Evolutionary conservation across 441 rosid genomes (phyloP), one percentile per base, ranked within the genome.

Genomic region (Theobroma grandiflorum): DNA sequence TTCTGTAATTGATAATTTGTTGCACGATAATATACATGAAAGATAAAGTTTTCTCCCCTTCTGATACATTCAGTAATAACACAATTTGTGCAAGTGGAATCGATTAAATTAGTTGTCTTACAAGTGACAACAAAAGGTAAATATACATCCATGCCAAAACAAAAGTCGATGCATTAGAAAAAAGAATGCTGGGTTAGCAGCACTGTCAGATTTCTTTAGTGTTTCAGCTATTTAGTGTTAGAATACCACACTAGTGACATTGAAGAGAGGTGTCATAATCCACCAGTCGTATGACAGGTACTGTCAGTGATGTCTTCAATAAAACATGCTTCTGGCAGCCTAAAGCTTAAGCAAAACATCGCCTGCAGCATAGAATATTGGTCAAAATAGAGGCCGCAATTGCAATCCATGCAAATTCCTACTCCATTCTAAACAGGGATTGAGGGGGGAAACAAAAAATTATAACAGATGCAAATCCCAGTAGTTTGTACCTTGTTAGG

Each of bases 291-390:
- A 43, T 62, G 80, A 50, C 70, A 35, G n/a, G 33, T 69, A 8
- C 22, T 40, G 53, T 45, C 6, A 10, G 49, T 12, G 35, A 38
- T 57, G 67, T 87, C 88, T 72, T 87, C 89, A 52, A 50, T 82
- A 81, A 91, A 84, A 84, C 98, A 92, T 75, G 88, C 92, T 86
- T 91, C 97, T 49, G 97, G 93, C 72, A 96, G 88, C 90, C 90
- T 88, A 85, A 95, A 96, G 88, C 96, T 95, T 78, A 96, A 85
- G 86, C 99, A 96, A 89, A 73, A 93, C 99, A 96, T 96, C 6
- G 96, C 98, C 98, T 96, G 91, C 86, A 83, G 53, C 31, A 65
- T 45, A 12, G 71, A 66, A 11, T 4, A 67, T 42, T 49, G 65
- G 47, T 71, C 49, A 80, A 75, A 61, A 1, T 38, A 20, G 37